These are phyloP conservation scores for Thoreauomyces humboldtii DNA, from an alignment of 192 early-diverging fungal species.

Conservation along the genomic window DNA sequence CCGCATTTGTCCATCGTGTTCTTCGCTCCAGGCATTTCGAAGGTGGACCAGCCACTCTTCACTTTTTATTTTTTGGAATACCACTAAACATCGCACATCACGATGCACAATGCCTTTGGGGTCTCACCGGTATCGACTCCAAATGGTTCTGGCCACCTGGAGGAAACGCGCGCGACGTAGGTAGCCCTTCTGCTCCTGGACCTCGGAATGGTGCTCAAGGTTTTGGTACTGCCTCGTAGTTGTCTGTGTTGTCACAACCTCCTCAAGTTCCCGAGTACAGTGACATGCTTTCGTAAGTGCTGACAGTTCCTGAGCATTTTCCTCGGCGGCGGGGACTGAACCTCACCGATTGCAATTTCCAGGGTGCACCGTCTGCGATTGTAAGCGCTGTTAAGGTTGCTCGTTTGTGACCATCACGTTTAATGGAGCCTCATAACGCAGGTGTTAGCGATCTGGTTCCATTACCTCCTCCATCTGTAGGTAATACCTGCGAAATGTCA, in stretches of 20 bases:
- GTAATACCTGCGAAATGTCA: too few relatives aligned
- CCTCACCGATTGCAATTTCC: too few relatives aligned
- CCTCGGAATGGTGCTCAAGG: constrained; percentile 10
- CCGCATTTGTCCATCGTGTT: too few relatives aligned
- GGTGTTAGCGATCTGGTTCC: constrained; percentile 34
- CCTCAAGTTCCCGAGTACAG: constrained; percentile 67
- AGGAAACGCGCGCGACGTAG: background rate
- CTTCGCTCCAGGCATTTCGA: too few relatives aligned
- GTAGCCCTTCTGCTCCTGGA: background rate
- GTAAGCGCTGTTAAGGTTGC: constrained; percentile 20
- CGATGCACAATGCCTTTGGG: too few relatives aligned
- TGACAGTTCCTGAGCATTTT: too few relatives aligned
- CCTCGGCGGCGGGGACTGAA: too few relatives aligned
- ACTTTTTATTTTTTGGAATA: too few relatives aligned
- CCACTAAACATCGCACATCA: too few relatives aligned
- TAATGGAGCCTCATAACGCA: background rate
- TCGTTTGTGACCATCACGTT: background rate
- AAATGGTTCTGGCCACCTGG: too few relatives aligned
- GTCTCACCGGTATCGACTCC: too few relatives aligned
- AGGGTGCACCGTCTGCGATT: constrained; percentile 85
- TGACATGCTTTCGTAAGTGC: constrained; percentile 66
- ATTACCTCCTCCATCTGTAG: constrained; percentile 2
- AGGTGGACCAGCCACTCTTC: too few relatives aligned
- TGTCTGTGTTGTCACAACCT: constrained; percentile 58
- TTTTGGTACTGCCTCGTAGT: constrained; percentile 11